Evolutionary conservation across 176 grass and related monocot genomes (phyloP), one percentile per base, ranked within the genome.

Genomic region (Bolboschoenus planiculmis): DNA sequence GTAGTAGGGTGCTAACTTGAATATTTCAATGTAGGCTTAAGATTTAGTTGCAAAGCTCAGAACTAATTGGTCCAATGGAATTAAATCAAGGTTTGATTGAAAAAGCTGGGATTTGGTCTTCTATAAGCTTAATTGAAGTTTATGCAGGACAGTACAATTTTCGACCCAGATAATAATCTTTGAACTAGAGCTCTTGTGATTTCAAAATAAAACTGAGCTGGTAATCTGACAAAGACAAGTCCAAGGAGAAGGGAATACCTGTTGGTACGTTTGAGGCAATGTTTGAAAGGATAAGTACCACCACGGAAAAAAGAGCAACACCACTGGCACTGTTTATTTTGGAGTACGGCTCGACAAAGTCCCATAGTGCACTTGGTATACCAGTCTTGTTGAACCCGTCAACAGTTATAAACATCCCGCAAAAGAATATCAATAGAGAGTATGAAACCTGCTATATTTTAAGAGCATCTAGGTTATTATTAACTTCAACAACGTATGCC

Each of bases 371-470:
- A 34, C 89, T 93, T 2, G 96, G 96, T 58, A 99, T 93, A 30
- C 96, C 96, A 0, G 96, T 99, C 85, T 35, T 90, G 72, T 98
- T 98, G 87, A 98, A 98, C 5, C 95, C 95, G 9, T 86, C 95
- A 10, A 98, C 95, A 16, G 95, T 98, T 42, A 98, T 98, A 88
- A 98, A 98, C 95, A 98, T 98, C 46, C 95, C 95, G 24, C 92
- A 98, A 72, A 98, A 98, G 87, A 98, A 98, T 84, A 98, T 93
- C 55, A 98, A 29, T 85, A 98, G 8, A 5, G 95, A 98, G 84
- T 98, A 98, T 0, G 95, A 98, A 26, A 98, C 95, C 95, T 98
- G 90, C 42, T 80, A 63, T 66, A 31, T 68, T 48, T 50, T 76
- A 76, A 77, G 0, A 77, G 23, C 10, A 53, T 20, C 26, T 77